Percentiles rank a stretch among this genome's conserved stretches.
These are phyloP conservation scores for Lactifluus piperatus DNA, from an alignment of 768 basidiomycete species.

Conservation along the genomic window DNA sequence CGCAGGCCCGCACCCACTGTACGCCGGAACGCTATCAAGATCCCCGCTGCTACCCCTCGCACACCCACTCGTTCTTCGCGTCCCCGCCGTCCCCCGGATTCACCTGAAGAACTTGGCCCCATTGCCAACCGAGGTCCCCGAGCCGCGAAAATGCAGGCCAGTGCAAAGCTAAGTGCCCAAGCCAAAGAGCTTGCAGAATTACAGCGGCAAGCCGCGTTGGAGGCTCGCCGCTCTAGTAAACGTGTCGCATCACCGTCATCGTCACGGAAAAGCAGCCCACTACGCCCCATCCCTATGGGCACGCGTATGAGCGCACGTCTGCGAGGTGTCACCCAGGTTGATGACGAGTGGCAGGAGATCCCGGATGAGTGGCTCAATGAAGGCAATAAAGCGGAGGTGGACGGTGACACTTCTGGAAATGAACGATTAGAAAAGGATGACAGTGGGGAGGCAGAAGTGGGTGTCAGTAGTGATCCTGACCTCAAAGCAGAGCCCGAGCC, in stretches of 20 bases:
- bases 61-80: constrained; percentile 11
- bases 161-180: constrained; percentile 57
- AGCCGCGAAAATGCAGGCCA: constrained; percentile 65
- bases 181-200: constrained; percentile 59
- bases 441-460: constrained; percentile 19
- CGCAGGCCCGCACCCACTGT: constrained; percentile 16
- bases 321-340: constrained; percentile 36
- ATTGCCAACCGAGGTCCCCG: constrained; percentile 40
- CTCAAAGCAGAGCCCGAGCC: neutral
- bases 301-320: constrained; percentile 61
- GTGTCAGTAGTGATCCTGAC: neutral
- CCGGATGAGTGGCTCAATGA: constrained; percentile 64
- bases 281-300: constrained; percentile 37
- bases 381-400: constrained; percentile 14
- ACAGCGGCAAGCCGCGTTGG: constrained; percentile 39
- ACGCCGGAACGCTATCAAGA: constrained; percentile 8
- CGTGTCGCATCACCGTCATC: constrained; percentile 11
- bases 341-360: constrained; percentile 68
- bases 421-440: constrained; percentile 21
- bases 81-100: neutral
- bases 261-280: constrained; percentile 21
- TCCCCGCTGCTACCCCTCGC: neutral
- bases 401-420: constrained; percentile 12
- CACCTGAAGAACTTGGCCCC: constrained; percentile 6
- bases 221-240: constrained; percentile 18